Conservation (phyloP, 192 early-diverging fungal genomes). For the Mortierella antarctica region DNA sequence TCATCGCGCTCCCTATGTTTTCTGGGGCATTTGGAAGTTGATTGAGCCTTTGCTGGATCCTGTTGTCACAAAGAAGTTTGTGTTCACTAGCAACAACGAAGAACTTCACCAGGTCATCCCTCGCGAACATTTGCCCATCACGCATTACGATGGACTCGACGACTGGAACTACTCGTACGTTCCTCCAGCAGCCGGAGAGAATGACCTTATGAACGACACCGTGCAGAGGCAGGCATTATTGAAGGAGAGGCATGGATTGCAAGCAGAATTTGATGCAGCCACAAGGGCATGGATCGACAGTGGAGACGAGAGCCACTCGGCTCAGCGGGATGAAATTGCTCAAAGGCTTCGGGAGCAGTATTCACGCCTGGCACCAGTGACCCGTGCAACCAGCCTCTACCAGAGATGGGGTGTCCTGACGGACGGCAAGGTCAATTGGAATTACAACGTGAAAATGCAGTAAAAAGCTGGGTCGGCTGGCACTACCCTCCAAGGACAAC, state of each 20-base stretch:
- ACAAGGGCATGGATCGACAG: conserved; percentile 62
- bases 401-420: conserved; percentile 47
- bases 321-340: conserved; percentile 52
- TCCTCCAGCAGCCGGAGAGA: conserved; percentile 26
- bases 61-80: conserved; percentile 87
- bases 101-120: conserved; percentile 75
- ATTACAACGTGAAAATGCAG: conserved; percentile 34
- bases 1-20: conserved; percentile 91
- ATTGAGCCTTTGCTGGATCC: conserved; percentile 89
- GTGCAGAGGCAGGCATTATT: conserved; percentile 44
- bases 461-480: background rate
- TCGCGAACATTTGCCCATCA: conserved; percentile 69
- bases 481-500: too few species aligned
- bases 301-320: conserved; percentile 29
- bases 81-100: conserved; percentile 72
- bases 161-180: conserved; percentile 66
- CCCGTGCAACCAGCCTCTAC: conserved; percentile 48
- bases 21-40: conserved; percentile 85
- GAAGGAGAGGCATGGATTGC: conserved; percentile 40
- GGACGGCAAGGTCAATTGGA: conserved; percentile 44
- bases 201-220: conserved; percentile 58
- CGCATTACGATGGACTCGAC: conserved; percentile 68
- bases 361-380: conserved; percentile 55
- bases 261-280: conserved; percentile 55
- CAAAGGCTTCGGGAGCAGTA: conserved; percentile 58